These are phyloP conservation scores for Alternaria sp. DNA, from an alignment of 2,329 filamentous ascomycete genomes.

Conservation along the genomic window DNA sequence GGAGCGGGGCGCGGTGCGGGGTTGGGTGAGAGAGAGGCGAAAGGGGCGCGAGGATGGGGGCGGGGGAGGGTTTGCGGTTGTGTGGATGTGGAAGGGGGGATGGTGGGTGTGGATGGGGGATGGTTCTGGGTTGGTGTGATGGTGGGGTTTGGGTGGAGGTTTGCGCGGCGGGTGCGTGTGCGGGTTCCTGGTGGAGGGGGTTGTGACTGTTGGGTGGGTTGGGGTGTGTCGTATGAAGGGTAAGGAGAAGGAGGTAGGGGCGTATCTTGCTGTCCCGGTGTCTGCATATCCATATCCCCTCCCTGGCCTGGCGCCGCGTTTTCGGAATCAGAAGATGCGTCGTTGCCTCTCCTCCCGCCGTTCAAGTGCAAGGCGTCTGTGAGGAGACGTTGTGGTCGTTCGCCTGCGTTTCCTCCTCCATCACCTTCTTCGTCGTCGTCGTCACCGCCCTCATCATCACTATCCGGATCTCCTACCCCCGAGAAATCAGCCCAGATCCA, in stretches of 20 bases:
- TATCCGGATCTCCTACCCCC: constrained; percentile 60
- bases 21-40: constrained; percentile 26
- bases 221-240: not conserved
- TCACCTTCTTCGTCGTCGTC: constrained; percentile 25
- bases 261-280: constrained; percentile 3
- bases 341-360: not conserved
- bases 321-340: constrained; percentile 25
- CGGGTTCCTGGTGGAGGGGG: not conserved
- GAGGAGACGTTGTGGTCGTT: not conserved
- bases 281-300: constrained; percentile 3
- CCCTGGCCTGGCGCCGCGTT: constrained; percentile 16
- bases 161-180: not conserved
- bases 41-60: constrained; percentile 24
- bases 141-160: not conserved
- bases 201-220: not conserved
- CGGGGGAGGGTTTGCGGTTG: constrained; percentile 15
- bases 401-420: constrained; percentile 20
- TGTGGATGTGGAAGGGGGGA: not conserved
- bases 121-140: not conserved
- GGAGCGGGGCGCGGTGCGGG: not conserved
- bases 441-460: constrained; percentile 27
- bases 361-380: not conserved
- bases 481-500: constrained; percentile 86
- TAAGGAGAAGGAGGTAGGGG: not conserved
- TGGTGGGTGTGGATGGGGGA: constrained; percentile 3